A percentile compares a stretch with the other conserved stretches of the same genome.
Evolutionary conservation across 1,139 yeast species (phyloP).

Genomic region (Sugiyamaella grinbergsii): DNA sequence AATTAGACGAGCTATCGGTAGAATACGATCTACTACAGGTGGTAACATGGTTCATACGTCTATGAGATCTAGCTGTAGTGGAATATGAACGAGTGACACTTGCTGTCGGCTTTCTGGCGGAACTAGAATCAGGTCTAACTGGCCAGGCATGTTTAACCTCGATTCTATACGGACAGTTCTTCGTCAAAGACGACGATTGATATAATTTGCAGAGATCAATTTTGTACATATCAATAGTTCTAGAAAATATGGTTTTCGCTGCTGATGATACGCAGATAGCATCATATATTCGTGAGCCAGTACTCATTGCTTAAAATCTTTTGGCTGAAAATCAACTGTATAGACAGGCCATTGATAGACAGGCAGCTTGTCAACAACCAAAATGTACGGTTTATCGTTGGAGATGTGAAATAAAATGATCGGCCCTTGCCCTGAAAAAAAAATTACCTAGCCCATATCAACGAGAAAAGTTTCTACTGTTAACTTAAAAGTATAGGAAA

Average conservation of each 20-base stretch:
- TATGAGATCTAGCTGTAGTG: background rate
- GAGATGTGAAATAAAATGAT: background rate
- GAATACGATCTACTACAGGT: conserved; percentile 17
- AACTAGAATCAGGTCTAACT: no score
- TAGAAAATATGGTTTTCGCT: conserved; percentile 20
- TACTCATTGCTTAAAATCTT: conserved; percentile 21
- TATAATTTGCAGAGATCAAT: conserved; percentile 15
- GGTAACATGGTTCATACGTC: background rate
- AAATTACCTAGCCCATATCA: conserved; percentile 8
- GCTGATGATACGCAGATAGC: conserved; percentile 29
- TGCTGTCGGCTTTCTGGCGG: no score
- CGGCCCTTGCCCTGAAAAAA: conserved; percentile 14
- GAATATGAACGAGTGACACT: conserved; percentile 5
- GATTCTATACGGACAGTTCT: conserved; percentile 3
- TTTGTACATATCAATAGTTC: conserved; percentile 18
- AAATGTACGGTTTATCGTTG: background rate
- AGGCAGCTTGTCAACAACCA: background rate
- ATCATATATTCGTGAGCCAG: conserved; percentile 29
- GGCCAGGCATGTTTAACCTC: background rate
- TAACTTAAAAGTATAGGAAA: no score
- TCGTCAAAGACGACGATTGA: conserved; percentile 21
- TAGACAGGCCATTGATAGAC: no score
- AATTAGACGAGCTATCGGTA: conserved; percentile 1
- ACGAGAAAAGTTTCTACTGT: no score
- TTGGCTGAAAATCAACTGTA: background rate